These are phyloP conservation scores for Hygrophorus pudorinus DNA, from an alignment of 768 basidiomycete species.

Conservation along the genomic window DNA sequence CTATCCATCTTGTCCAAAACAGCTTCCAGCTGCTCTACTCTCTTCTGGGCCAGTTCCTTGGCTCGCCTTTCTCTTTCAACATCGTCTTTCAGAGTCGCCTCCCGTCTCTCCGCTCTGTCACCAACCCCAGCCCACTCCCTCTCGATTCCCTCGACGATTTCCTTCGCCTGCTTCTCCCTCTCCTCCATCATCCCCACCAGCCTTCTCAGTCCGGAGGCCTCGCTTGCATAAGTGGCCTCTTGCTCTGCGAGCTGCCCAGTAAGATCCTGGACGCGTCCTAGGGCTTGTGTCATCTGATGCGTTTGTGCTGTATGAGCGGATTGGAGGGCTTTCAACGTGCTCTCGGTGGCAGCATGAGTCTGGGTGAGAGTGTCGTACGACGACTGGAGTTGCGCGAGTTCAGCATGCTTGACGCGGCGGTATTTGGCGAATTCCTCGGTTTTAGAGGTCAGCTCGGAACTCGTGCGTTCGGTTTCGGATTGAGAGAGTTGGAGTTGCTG, in stretches of 20 bases:
- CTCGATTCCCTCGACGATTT: slow-evolving; percentile 75
- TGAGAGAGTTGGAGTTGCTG: slow-evolving; percentile 76
- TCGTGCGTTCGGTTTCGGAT: slow-evolving; percentile 64
- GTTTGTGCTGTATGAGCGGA: slow-evolving; percentile 61
- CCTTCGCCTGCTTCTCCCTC: slow-evolving; percentile 76
- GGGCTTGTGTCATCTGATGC: slow-evolving; percentile 68
- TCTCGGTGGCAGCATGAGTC: slow-evolving; percentile 53
- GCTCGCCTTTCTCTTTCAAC: slow-evolving; percentile 60
- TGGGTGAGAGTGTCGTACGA: slow-evolving; percentile 66
- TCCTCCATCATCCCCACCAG: slow-evolving; percentile 82
- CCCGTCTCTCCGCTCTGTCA: slow-evolving; percentile 57
- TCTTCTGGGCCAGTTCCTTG: slow-evolving; percentile 63
- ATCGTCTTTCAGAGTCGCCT: slow-evolving; percentile 57
- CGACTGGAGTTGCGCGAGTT: slow-evolving; percentile 66
- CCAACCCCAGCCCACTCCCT: slow-evolving; percentile 70
- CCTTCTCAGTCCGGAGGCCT: slow-evolving; percentile 63
- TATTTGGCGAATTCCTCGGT: slow-evolving; percentile 80
- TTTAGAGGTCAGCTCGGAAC: slow-evolving; percentile 57
- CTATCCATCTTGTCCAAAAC: slow-evolving; percentile 64
- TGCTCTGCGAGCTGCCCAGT: slow-evolving; percentile 75
- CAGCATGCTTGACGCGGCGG: slow-evolving; percentile 71
- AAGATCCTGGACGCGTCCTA: slow-evolving; percentile 65
- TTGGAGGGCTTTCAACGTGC: slow-evolving; percentile 64
- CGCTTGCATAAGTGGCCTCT: slow-evolving; percentile 72
- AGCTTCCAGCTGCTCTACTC: slow-evolving; percentile 59